Base-by-base conservation (phyloP, 2,329 filamentous ascomycete species). In the Zymoseptoria passerinii region DNA sequence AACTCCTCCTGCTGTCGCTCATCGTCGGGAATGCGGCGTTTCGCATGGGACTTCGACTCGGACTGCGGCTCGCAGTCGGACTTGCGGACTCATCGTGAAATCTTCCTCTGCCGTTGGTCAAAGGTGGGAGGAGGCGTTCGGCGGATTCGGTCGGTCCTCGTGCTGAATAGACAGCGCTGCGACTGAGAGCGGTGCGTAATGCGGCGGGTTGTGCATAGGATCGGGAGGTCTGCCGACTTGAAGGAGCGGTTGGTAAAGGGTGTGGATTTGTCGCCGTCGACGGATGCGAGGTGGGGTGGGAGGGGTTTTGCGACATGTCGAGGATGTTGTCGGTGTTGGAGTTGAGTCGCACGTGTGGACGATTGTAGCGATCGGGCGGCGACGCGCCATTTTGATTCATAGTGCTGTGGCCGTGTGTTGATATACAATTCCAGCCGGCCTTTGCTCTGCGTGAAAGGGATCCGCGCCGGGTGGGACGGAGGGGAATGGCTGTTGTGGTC, bases 271-370 rank as follows among this genome's bases (percentile, higher is more conserved):
- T 5, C 2, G 35, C n/a, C 35, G 35, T 44, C 35, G 35, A 44
- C 9, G 35, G 35, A 6, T 44, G 35, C 35, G 35, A 44, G 35
- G 35, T 44, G 35, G 35, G 35, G 48, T 65, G 57, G 40, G 59
- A 28, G 50, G 54, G 55, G 58, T 60, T 52, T 7, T 64, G 58
- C 48, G 73, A 65, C 63, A 74, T 72, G 59, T 71, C 73, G 61
- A 77, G 74, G 29, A 79, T 72, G 67, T 86, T 78, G 63, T 81
- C 77, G 63, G 76, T 78, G 51, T 80, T 83, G 27, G 83, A 85
- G 68, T 87, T 86, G 63, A 87, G 77, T 58, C 83, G 82, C 59
- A 87, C 82, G 64, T 86, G 84, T 64, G 83, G 83, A 61, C 80
- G 67, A 48, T 62, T 65, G 58, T 68, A 65, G 58, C 69, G 62